Evolutionary conservation across 306 rosid genomes (phyloP), one percentile per base, ranked within the genome.

Genomic region (Crataegus laevigata): DNA sequence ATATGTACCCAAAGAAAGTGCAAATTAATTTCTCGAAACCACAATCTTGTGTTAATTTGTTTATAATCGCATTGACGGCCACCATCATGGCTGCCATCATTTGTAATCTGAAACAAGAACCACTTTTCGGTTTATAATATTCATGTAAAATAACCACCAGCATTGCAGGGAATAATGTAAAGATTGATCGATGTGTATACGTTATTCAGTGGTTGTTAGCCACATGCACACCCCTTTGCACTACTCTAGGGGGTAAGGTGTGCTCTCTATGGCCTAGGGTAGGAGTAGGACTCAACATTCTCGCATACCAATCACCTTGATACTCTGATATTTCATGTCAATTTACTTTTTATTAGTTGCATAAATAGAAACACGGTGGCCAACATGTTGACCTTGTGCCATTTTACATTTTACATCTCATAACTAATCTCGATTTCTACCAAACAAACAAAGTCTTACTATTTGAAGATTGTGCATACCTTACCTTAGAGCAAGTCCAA

Each of bases 41-140:
- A 78, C 80, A 81, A 84, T 85, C 85, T 82, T 76, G 55, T 28
- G 67, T 62, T 64, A n/a, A 69, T 83, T 85, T 71, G 85, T 78
- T 88, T 85, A 85, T 85, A 85, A 70, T 68, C 82, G 82, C 82
- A 52, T 73, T 82, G 84, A 84, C 85, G 89, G 80, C 74, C 62
- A 71, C 85, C 91, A 88, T 88, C 78, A 83, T 87, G 86, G 73
- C 77, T 79, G 77, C 76, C 87, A 90, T 87, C 91, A 88, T 90
- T 88, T 88, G 88, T 82, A 87, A 80, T 88, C 86, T 82, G 68
- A 59, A 57, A 76, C 24, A 78, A 47, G 9, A 75, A 75, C 79
- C 75, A 78, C 91, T 90, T 90, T 88, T 75, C 36, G 70, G 63
- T 58, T 22, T 81, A 79, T 76, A 84, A 75, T 78, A 78, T 38